These are phyloP conservation scores for Litsea cubeba DNA, from an alignment of 164 flowering plant species.

Conservation along the genomic window DNA sequence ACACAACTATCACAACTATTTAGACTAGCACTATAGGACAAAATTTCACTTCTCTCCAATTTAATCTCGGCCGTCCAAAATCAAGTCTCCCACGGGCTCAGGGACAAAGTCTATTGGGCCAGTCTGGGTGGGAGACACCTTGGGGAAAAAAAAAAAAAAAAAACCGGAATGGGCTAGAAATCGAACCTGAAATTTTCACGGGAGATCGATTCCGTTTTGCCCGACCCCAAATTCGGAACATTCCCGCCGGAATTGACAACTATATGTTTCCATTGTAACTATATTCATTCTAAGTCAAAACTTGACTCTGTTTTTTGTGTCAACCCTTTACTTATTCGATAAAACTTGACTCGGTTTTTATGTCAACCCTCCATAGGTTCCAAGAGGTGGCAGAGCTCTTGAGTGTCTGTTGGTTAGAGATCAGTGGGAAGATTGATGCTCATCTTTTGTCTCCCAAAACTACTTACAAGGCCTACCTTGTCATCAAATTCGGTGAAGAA, in stretches of 20 bases:
- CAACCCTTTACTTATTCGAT: not conserved
- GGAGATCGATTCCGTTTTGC: too few relatives aligned
- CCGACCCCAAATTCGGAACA: too few relatives aligned
- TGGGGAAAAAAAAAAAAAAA: too few relatives aligned
- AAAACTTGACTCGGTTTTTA: not conserved
- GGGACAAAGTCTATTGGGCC: too few relatives aligned
- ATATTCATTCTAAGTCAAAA: not conserved
- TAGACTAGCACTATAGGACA: too few relatives aligned
- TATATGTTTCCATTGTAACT: not conserved
- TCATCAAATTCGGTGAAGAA: conserved; percentile 15
- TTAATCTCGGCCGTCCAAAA: too few relatives aligned
- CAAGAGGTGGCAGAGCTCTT: conserved; percentile 34
- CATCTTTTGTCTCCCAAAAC: conserved; percentile 31
- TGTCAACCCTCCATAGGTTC: conserved; percentile 25
- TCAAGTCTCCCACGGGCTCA: too few relatives aligned
- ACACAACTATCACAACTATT: too few relatives aligned
- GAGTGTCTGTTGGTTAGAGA: conserved; percentile 38
- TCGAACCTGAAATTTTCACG: too few relatives aligned
- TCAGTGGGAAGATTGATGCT: conserved; percentile 27
- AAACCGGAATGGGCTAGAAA: too few relatives aligned
- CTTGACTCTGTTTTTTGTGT: not conserved
- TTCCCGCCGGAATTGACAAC: not conserved
- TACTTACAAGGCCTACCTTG: conserved; percentile 25
- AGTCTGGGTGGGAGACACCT: too few relatives aligned
- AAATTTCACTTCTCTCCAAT: too few relatives aligned